Base-by-base conservation (phyloP, 2,329 filamentous ascomycete genomes). In the Chrysoporthe deuterocubensis region DNA sequence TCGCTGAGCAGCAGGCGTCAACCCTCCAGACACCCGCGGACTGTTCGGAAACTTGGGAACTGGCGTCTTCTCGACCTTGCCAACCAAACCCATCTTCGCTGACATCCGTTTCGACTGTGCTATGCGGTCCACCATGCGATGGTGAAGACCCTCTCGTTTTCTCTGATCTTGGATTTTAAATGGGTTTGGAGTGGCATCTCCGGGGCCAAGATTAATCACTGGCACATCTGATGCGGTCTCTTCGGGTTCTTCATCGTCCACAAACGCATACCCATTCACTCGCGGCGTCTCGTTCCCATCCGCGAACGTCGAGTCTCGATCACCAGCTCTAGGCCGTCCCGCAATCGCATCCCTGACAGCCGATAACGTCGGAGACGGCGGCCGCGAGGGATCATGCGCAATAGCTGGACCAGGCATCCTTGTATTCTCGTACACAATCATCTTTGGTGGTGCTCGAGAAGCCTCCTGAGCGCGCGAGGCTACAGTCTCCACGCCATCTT, bases 251-350 rank as follows among this genome's bases (percentile, higher is more conserved):
- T 91, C 92, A 67, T 96, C 93, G 72, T 97, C 94, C 46, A 99
- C 94, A 78, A 97, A 98, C 0, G 93, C 88, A 77, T 97, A 99
- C 1, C 96, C 96, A 71, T 96, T 97, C 0, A 98, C 92, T 2
- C 93, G 87, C 0, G 95, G 96, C 0, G 95, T 98, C 78, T 96
- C 94, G 67, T 85, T 86, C 18, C 90, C 91, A 1, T 83, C 73
- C 2, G 84, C 84, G 11, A 82, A 77, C 4, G 78, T 82, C 6
- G 87, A 87, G 72, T 93, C 89, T 14, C 88, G 87, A 34, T 90
- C 87, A 9, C 84, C 85, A 2, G 84, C 81, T 9, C 88, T 86
- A 4, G 90, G 88, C 8, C 84, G 87, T 11, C 94, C 93, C 1
- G 91, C 89, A 66, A 97, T 93, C 9, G 94, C 94, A 73, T 94